phyloP scores from a whole-genome alignment of 768 basidiomycete species.

The Rhodosporidiobolus odoratus region DNA sequence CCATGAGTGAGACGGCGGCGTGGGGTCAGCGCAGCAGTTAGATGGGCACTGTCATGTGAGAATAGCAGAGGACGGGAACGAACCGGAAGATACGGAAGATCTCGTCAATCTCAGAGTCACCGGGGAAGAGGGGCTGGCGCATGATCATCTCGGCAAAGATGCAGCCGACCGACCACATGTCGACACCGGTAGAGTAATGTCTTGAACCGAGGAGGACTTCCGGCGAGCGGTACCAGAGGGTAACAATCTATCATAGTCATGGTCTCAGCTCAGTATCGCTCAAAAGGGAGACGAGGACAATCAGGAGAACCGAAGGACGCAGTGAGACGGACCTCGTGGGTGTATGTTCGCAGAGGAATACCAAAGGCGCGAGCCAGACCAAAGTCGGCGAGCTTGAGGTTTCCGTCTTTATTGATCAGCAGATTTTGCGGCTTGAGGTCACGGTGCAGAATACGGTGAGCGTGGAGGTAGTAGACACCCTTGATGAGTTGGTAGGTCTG shows the following conservation, averaged over 20 bases:
- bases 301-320: background rate
- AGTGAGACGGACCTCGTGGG: conserved; percentile 70
- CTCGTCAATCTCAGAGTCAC: conserved; percentile 99
- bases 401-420: conserved; percentile 80
- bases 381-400: conserved; percentile 94
- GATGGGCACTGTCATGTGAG: background rate
- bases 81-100: conserved; percentile 99
- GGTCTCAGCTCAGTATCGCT: background rate
- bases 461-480: conserved; percentile 87
- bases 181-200: conserved; percentile 94
- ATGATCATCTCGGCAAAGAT: conserved; percentile 99
- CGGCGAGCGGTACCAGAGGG: conserved; percentile 97
- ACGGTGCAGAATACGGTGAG: conserved; percentile 91
- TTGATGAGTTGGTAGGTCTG: conserved; percentile 89
- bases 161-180: conserved; percentile 99
- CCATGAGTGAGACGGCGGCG: too few species aligned
- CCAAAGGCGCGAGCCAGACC: conserved; percentile 95
- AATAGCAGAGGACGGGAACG: conserved; percentile 36
- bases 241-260: conserved; percentile 69
- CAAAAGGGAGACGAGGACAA: background rate
- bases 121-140: conserved; percentile 85
- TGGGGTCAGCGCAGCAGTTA: conserved; percentile 7
- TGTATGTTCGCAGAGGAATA: conserved; percentile 97
- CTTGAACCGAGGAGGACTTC: conserved; percentile 92
- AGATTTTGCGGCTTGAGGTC: conserved; percentile 85